phyloP scores from a whole-genome alignment of 1,139 yeast genomes.

The Eremothecium coryli region DNA sequence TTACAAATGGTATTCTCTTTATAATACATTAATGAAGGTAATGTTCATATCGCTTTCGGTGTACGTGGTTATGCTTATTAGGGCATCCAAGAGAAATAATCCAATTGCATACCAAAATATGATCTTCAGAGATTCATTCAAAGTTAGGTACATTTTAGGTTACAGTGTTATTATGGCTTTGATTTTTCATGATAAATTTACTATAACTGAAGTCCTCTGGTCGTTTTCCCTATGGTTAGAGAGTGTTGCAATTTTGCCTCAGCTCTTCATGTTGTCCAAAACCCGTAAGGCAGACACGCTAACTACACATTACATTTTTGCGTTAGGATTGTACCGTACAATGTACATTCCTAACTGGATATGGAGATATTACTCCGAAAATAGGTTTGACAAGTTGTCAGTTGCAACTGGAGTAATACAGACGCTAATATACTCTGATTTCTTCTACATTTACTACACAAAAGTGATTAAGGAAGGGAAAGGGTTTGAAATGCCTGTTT shows the following conservation, averaged over 20 bases:
- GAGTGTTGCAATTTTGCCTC: constrained; percentile 86
- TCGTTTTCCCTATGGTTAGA: constrained; percentile 80
- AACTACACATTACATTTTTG: constrained; percentile 88
- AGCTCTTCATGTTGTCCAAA: constrained; percentile 78
- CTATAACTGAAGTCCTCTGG: constrained; percentile 59
- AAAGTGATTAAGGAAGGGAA: constrained; percentile 69
- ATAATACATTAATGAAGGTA: constrained; percentile 73
- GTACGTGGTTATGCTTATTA: constrained; percentile 69
- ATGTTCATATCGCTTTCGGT: constrained; percentile 67
- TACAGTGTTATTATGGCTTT: constrained; percentile 55
- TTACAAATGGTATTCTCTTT: constrained; percentile 48
- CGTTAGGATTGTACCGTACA: constrained; percentile 81
- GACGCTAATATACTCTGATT: constrained; percentile 83
- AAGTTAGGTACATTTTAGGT: constrained; percentile 57
- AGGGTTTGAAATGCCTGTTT: constrained; percentile 71
- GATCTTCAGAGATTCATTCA: constrained; percentile 68
- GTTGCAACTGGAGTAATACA: constrained; percentile 76
- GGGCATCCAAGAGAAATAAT: constrained; percentile 36
- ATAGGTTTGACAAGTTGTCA: constrained; percentile 61
- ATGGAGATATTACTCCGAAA: constrained; percentile 68
- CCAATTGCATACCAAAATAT: constrained; percentile 42
- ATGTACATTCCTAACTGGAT: constrained; percentile 92
- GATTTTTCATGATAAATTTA: constrained; percentile 58
- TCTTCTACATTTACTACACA: constrained; percentile 82
- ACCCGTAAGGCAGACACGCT: constrained; percentile 83